phyloP scores from a whole-genome alignment of 1,139 yeast species.

The Kodamaea fungicola region DNA sequence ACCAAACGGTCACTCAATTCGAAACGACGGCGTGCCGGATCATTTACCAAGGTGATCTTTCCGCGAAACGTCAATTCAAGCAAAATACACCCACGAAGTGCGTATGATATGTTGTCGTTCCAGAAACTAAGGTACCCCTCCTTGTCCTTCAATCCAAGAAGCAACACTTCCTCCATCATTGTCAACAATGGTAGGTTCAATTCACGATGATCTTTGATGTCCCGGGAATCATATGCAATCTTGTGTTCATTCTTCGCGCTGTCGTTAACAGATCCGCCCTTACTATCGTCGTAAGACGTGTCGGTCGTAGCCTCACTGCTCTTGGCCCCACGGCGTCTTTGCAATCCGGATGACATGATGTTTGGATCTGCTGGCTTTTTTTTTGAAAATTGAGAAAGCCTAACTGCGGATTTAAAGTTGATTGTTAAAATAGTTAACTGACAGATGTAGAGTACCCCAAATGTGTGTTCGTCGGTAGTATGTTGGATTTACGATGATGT shows the following conservation, averaged over 20 bases:
- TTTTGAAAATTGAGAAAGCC: background rate
- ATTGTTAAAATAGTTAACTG: no score
- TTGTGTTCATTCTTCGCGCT: conserved; percentile 39
- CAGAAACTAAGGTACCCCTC: conserved; percentile 96
- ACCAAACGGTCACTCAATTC: conserved; percentile 83
- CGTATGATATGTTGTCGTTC: conserved; percentile 97
- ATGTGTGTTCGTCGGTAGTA: no score
- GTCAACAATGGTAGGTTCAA: conserved; percentile 68
- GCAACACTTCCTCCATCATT: conserved; percentile 90
- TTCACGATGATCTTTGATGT: conserved; percentile 49
- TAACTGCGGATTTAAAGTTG: no score
- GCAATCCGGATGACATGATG: conserved; percentile 32
- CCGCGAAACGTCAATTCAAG: conserved; percentile 91
- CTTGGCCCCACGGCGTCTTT: conserved; percentile 47
- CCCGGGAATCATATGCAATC: conserved; percentile 82
- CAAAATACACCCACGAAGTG: conserved; percentile 89
- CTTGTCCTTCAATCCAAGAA: conserved; percentile 89
- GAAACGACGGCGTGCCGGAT: conserved; percentile 88
- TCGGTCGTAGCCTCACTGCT: conserved; percentile 13
- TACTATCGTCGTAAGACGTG: conserved; percentile 22
- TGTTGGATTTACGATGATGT: no score
- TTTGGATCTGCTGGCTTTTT: conserved; percentile 1
- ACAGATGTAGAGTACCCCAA: no score
- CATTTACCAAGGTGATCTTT: conserved; percentile 83
- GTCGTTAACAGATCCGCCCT: conserved; percentile 5